Conservation (phyloP, 306 rosid species). For the Malus asiatica region DNA sequence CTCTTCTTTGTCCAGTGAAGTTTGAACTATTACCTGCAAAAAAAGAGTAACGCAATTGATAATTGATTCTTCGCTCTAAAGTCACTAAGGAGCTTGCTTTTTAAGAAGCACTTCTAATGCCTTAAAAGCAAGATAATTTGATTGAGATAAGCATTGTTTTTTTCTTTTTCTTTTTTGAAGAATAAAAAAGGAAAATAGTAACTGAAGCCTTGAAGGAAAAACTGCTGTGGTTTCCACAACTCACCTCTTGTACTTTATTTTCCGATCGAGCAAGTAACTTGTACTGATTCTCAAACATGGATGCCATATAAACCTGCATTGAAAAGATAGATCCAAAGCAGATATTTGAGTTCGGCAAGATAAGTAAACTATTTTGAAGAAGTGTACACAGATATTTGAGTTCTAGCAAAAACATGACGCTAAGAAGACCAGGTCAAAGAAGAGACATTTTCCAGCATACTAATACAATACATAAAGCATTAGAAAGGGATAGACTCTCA, state of each 20-base stretch:
- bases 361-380: neutral
- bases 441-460: too few relatives aligned
- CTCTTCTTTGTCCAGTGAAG: conserved; percentile 65
- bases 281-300: conserved; percentile 85
- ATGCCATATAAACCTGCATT: conserved; percentile 88
- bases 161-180: neutral
- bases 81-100: neutral
- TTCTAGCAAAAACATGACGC: neutral
- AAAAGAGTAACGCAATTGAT: neutral
- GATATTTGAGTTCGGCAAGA: conserved; percentile 15
- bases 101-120: neutral
- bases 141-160: neutral
- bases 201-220: neutral
- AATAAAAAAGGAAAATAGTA: neutral
- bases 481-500: neutral
- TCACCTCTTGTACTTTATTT: conserved; percentile 92
- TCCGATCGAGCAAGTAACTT: conserved; percentile 88
- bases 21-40: conserved; percentile 71
- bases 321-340: neutral
- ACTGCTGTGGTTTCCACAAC: neutral
- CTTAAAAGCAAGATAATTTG: neutral
- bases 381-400: neutral
- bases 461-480: neutral
- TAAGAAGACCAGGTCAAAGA: neutral
- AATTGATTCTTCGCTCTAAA: neutral